Conservation (phyloP, 1,284 basidiomycete genomes). For the Kwoniella shivajii region DNA sequence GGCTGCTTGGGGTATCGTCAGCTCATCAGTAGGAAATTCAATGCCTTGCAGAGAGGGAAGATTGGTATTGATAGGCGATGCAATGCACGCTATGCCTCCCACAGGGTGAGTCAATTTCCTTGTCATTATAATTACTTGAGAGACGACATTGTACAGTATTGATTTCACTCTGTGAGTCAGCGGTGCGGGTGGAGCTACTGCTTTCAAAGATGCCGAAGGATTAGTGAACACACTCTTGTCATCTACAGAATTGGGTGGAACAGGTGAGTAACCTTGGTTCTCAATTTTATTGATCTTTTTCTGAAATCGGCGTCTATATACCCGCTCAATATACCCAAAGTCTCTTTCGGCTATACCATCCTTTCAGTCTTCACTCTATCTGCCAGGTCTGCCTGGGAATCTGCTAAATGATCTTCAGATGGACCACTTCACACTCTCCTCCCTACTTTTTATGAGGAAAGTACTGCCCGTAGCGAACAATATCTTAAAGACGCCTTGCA, state of each 20-base stretch:
- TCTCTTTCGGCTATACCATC: too few relatives aligned
- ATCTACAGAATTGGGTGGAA: neutral
- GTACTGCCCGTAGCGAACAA: neutral
- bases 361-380: too few relatives aligned
- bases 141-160: neutral
- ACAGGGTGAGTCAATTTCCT: conserved; percentile 12
- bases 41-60: conserved; percentile 10
- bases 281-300: neutral
- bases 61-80: conserved; percentile 20
- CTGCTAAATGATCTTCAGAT: too few relatives aligned
- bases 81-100: conserved; percentile 21
- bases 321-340: too few relatives aligned
- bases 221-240: neutral
- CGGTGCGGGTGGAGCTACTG: neutral
- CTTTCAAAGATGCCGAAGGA: conserved; percentile 2
- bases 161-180: neutral
- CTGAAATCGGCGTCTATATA: too few relatives aligned
- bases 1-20: conserved; percentile 17
- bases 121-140: too few relatives aligned
- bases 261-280: neutral
- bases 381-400: too few relatives aligned
- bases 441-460: neutral
- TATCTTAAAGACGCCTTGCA: neutral
- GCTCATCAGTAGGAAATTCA: conserved; percentile 2
- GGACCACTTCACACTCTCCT: neutral